Evolutionary conservation across 2,329 filamentous ascomycete species (phyloP).

Genomic region (Boeremia exigua): DNA sequence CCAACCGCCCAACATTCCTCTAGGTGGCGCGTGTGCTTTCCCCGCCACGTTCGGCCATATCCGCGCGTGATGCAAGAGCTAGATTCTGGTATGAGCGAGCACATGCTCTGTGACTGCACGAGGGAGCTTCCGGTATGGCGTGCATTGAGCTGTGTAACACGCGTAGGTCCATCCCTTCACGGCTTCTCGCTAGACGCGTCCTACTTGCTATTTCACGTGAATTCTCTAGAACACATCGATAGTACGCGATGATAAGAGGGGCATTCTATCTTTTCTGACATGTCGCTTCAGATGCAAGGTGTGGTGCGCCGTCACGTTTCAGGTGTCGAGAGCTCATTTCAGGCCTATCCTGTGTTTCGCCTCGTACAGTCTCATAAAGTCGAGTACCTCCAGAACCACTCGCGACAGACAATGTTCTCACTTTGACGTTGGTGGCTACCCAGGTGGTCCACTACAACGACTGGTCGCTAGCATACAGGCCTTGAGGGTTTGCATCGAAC

Average conservation of each 20-base stretch:
- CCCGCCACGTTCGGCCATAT: slow-evolving; percentile 2
- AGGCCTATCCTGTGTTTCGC: slow-evolving; percentile 25
- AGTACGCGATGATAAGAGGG: not conserved
- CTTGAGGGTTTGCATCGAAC: not conserved
- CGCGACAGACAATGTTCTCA: slow-evolving; percentile 15
- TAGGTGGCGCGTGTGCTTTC: not conserved
- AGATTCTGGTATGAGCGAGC: not conserved
- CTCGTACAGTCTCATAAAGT: slow-evolving; percentile 22
- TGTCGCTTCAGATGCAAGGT: slow-evolving; percentile 2
- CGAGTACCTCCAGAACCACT: slow-evolving; percentile 7
- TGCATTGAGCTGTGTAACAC: slow-evolving; percentile 1
- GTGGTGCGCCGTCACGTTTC: slow-evolving; percentile 29
- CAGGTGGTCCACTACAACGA: not conserved
- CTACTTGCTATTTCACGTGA: not conserved
- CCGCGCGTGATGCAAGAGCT: not conserved
- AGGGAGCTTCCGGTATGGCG: not conserved
- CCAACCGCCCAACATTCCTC: not conserved
- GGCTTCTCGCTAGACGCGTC: not conserved
- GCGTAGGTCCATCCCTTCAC: not conserved
- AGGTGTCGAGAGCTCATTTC: slow-evolving; percentile 24
- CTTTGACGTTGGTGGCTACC: not conserved
- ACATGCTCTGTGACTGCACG: not conserved
- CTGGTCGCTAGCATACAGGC: not conserved
- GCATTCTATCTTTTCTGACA: not conserved
- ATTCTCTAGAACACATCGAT: not conserved